Evolutionary conservation across 148 eudicot genomes (phyloP), one percentile per base, ranked within the genome.

Genomic region (Persicaria tinctoria): DNA sequence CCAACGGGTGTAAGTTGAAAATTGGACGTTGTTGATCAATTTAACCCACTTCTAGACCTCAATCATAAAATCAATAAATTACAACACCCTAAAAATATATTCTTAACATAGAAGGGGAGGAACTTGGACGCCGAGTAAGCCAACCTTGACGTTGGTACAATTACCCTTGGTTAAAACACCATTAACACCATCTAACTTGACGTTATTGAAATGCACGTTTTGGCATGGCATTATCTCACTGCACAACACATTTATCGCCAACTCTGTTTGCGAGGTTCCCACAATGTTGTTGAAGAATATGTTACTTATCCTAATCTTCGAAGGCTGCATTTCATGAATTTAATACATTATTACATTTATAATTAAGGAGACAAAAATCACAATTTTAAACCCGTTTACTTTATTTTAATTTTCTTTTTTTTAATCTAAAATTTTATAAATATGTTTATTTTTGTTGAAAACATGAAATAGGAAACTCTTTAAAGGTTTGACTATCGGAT

Each of bases 191-290:
- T 1, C 50, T 3, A 72, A 17, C 1, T 72, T n/a, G 46, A 72
- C 6, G 74, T 72, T 72, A 5, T 46, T 49, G 59, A 72, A 72
- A 72, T 50, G 57, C 57, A 72, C 57, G 59, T 72, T 72, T 46
- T 50, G 41, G 46, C 74, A 72, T 7, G 74, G 74, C 46, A 8
- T 27, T 45, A 44, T 57, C 16, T 20, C 7, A n/a, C 74, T 72
- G 74, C 74, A 72, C 46, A 47, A 3, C 41, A 72, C n/a, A 16
- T 20, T 72, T 5, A 72, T 17, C 8, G 74, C 74, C 57, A 18
- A 13, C 32, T 49, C 55, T 41, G 74, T 50, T n/a, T 12, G 13
- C 3, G 74, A 72, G 2, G 74, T 72, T 18, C 74, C 74, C 13
- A 72, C 51, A 45, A 72, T 72, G 59, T 72, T 72, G 59, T 48